Base-by-base conservation (phyloP, 192 early-diverging fungal genomes). In the Podochytrium sp. region DNA sequence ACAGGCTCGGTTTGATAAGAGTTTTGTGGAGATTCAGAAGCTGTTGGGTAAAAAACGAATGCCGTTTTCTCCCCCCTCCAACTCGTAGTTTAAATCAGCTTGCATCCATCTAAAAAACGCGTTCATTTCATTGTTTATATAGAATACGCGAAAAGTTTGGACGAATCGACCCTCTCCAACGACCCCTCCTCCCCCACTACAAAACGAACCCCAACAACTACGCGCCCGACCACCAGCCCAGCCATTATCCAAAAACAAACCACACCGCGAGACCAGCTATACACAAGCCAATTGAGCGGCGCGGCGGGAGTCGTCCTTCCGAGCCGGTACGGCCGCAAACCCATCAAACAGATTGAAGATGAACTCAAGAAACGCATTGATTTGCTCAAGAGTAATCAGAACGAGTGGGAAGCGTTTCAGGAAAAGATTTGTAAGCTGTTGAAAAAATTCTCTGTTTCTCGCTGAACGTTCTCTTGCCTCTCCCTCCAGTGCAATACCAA, bases 351-450 rank as follows among this genome's bases (percentile, higher is more conserved):
- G 7, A 87, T 87, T 52, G 78, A 65, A n/a, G 75, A 72, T 27
- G 86, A 87, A 7, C 58, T 87, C 7, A 74, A 67, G 32, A 85
- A 85, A 70, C 70, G 80, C 2, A 85, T 87, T 18, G 79, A 85
- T 25, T 65, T 41, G 16, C 70, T 87, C 2, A 85, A 83, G 51
- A 80, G 60, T 6, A 87, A 85, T 60, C 86, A 84, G 38, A 61
- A 66, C 14, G 81, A 87, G 42, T 87, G 86, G 86, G 86, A 87
- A 53, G 72, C 74, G 16, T 83, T 87, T 47, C 83, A 87, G 55
- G 66, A 67, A 4, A 65, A 65, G 66, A 84, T 87, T 23, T 23
- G 84, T 85, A 37, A 57, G 78, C 79, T 32, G 25, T 20, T 40
- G 37, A n/a, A n/a, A n/a, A n/a, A n/a, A n/a, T n/a, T 4, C 5